A percentile compares a stretch with the other conserved stretches of the same genome.
Conservation (phyloP, 768 basidiomycete genomes). For the Infundibulicybe gibba region DNA sequence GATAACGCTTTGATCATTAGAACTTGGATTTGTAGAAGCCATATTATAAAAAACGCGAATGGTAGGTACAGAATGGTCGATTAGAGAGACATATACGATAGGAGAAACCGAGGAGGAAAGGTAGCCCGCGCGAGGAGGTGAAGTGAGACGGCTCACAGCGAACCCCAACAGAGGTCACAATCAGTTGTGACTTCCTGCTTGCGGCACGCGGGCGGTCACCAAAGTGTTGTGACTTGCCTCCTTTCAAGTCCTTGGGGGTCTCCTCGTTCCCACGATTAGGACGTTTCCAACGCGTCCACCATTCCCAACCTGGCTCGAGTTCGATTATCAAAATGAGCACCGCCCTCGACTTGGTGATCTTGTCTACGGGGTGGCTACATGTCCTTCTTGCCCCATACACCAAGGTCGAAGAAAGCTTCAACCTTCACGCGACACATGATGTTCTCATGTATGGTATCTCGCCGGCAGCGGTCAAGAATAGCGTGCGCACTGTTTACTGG, state of each 20-base stretch:
- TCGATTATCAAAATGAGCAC: conserved; percentile 5
- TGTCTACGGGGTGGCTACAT: conserved; percentile 55
- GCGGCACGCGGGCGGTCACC: neutral
- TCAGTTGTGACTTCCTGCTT: neutral
- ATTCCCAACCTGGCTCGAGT: too few species aligned
- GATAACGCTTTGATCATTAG: neutral
- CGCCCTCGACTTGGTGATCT: conserved; percentile 46
- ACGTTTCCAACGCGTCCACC: too few species aligned
- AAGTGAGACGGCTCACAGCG: too few species aligned
- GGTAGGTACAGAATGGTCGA: neutral
- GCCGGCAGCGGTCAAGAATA: conserved; percentile 34
- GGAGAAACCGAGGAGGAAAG: neutral
- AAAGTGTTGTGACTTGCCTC: neutral
- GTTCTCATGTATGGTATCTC: conserved; percentile 71
- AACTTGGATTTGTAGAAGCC: neutral
- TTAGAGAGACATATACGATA: neutral
- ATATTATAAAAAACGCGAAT: neutral
- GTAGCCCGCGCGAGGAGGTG: neutral
- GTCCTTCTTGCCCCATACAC: conserved; percentile 83
- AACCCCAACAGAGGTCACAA: neutral
- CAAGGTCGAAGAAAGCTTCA: conserved; percentile 98
- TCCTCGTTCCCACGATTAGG: too few species aligned
- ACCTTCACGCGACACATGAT: conserved; percentile 89
- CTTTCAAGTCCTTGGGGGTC: too few species aligned
- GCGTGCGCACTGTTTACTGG: conserved; percentile 15